phyloP scores from a whole-genome alignment of 2,329 filamentous ascomycete genomes.

The Colletotrichum theobromicola region DNA sequence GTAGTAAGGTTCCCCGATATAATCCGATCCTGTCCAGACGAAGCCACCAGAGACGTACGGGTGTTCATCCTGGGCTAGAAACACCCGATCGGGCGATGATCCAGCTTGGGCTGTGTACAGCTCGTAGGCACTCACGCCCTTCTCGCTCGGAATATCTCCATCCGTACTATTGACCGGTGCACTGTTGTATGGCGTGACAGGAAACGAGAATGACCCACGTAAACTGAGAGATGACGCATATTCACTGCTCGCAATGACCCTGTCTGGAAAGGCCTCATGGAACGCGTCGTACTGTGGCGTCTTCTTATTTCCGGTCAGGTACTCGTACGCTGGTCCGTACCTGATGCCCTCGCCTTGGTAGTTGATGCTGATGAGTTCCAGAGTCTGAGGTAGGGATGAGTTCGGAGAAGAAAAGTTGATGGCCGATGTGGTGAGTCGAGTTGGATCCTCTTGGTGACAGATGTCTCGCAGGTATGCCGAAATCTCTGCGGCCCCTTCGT shows the following conservation, averaged over 20 bases:
- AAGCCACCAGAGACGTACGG: constrained; percentile 58
- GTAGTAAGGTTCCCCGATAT: constrained; percentile 54
- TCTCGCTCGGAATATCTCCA: constrained; percentile 27
- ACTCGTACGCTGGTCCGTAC: neutral
- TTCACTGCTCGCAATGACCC: constrained; percentile 29
- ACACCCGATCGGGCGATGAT: constrained; percentile 58
- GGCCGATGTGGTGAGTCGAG: neutral
- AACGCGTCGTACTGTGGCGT: neutral
- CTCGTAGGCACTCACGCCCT: constrained; percentile 55
- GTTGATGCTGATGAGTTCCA: neutral
- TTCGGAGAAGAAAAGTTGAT: neutral
- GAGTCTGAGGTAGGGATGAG: rapidly evolving
- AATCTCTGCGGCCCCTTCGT: neutral
- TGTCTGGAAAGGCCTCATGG: neutral
- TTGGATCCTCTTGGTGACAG: neutral
- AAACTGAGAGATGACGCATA: constrained; percentile 52
- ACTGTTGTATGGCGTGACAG: constrained; percentile 44
- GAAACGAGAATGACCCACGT: constrained; percentile 57
- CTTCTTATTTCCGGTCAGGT: neutral
- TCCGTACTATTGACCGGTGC: constrained; percentile 38
- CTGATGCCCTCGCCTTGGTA: neutral
- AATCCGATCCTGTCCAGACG: constrained; percentile 56
- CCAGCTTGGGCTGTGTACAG: constrained; percentile 52
- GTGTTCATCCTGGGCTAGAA: constrained; percentile 49
- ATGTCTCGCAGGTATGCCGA: neutral